A percentile compares a stretch with the other conserved stretches of the same genome.
These are phyloP conservation scores for Micractinium sp. DNA, from an alignment of 139 green algal genomes.

Conservation along the genomic window DNA sequence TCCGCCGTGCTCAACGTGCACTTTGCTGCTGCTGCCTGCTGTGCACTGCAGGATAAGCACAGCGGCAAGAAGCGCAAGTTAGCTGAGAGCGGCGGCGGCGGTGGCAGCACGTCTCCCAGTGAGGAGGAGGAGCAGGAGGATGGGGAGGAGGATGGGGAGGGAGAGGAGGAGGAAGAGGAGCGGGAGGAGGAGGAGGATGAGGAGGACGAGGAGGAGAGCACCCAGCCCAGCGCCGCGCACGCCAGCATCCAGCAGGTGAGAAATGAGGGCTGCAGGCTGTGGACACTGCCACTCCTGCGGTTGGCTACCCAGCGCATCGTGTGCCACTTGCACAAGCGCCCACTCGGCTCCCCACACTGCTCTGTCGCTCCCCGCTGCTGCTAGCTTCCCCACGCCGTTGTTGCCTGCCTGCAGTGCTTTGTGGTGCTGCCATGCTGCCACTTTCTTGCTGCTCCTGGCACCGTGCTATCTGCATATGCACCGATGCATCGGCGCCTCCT, in stretches of 20 bases:
- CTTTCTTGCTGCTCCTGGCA: too few relatives aligned
- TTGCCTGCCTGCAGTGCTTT: too few relatives aligned
- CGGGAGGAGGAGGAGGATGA: background rate
- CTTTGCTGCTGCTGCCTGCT: background rate
- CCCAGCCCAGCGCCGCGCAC: background rate
- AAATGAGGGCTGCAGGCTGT: background rate
- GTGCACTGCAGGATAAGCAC: background rate
- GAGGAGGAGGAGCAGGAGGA: background rate
- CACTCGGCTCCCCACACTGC: background rate
- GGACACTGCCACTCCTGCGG: too few relatives aligned
- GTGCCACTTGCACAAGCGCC: too few relatives aligned
- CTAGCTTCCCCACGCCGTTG: too few relatives aligned
- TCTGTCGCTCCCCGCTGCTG: background rate
- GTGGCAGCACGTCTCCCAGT: background rate
- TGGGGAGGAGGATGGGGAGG: background rate
- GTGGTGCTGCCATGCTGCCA: too few relatives aligned
- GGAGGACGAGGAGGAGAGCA: background rate
- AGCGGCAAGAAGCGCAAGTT: background rate
- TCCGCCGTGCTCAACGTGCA: background rate
- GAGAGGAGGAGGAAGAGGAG: background rate
- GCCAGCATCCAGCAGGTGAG: conserved; percentile 16
- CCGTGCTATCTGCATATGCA: too few relatives aligned
- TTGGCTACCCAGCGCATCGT: background rate
- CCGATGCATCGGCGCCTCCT: too few relatives aligned
- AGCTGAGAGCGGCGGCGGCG: background rate